Percentiles rank a stretch among this genome's conserved stretches.
These are phyloP conservation scores for Pisolithus albus DNA, from an alignment of 768 basidiomycete species.

Conservation along the genomic window DNA sequence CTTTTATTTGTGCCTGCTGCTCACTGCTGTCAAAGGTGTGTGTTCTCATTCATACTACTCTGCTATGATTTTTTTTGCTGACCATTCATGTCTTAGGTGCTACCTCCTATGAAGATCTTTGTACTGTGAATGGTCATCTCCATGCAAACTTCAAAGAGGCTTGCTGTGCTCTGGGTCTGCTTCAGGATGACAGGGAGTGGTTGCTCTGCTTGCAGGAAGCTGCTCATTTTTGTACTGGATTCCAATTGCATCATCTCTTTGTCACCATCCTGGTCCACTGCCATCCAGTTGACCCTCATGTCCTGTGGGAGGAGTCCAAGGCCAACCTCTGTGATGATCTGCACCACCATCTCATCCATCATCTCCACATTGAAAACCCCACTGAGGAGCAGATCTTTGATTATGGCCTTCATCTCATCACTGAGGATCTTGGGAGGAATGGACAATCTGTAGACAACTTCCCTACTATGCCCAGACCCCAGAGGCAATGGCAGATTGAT, in stretches of 20 bases:
- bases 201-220: conserved; percentile 36
- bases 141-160: conserved; percentile 33
- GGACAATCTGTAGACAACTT: not conserved
- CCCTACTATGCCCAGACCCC: not conserved
- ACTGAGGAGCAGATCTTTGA: no score
- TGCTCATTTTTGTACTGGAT: conserved; percentile 31
- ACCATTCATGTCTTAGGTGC: conserved; percentile 7
- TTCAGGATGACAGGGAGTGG: conserved; percentile 47
- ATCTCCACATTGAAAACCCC: no score
- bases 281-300: no score
- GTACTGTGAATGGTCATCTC: conserved; percentile 17
- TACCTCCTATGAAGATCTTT: conserved; percentile 20
- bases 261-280: conserved; percentile 1
- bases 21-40: conserved; percentile 32
- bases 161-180: conserved; percentile 34
- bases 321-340: no score
- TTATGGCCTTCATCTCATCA: no score
- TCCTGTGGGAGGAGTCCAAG: no score
- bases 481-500: conserved; percentile 11
- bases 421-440: no score
- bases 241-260: conserved; percentile 32
- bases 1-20: conserved; percentile 35
- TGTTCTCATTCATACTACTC: not conserved
- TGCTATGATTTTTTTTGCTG: not conserved
- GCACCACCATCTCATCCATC: no score